Evolutionary conservation across 495 filamentous ascomycete genomes (phyloP).

Genomic region (Penicillium bovifimosum): DNA sequence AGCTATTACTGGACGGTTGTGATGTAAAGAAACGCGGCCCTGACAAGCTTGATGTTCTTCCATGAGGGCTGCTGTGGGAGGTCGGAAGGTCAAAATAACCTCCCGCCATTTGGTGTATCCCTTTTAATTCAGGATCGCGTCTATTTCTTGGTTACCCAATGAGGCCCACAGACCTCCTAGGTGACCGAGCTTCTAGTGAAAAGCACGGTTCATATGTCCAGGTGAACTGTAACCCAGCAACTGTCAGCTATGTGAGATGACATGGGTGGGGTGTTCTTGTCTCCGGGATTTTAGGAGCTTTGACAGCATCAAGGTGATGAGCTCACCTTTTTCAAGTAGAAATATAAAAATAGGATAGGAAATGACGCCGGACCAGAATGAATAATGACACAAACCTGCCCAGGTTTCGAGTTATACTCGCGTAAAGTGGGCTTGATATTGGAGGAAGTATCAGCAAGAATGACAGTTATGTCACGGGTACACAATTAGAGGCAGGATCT

Average conservation of each 20-base stretch:
- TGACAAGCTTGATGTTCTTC: slow-evolving; percentile 21
- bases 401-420: background rate
- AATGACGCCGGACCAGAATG: background rate
- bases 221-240: slow-evolving; percentile 22
- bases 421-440: slow-evolving; percentile 2
- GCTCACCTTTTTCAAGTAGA: background rate
- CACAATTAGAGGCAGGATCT: slow-evolving; percentile 7
- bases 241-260: slow-evolving; percentile 25
- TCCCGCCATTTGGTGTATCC: slow-evolving; percentile 28
- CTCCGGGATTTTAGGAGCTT: background rate
- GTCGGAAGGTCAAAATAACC: slow-evolving; percentile 38
- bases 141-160: slow-evolving; percentile 6
- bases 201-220: slow-evolving; percentile 1
- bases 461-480: slow-evolving; percentile 23
- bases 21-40: slow-evolving; percentile 26
- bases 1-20: slow-evolving; percentile 20
- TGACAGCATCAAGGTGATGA: background rate
- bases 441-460: slow-evolving; percentile 14
- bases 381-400: background rate
- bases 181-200: background rate
- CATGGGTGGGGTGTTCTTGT: background rate
- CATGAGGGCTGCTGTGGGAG: slow-evolving; percentile 31
- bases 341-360: background rate
- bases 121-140: background rate
- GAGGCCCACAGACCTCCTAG: slow-evolving; percentile 7